These are phyloP conservation scores for Venturia aucupariae DNA, from an alignment of 2,329 filamentous ascomycete genomes.

Conservation along the genomic window DNA sequence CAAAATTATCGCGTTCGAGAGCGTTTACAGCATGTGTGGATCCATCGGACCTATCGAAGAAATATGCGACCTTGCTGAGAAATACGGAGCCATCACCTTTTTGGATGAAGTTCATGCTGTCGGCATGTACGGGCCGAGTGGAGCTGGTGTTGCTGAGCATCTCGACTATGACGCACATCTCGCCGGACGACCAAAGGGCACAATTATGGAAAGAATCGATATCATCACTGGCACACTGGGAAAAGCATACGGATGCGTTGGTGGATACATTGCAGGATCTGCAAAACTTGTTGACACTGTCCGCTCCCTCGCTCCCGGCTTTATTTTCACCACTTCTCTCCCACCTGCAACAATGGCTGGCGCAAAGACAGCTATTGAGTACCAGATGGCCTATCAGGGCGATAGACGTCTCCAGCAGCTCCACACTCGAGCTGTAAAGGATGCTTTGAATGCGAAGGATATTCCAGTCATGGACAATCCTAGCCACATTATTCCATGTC, in stretches of 20 bases:
- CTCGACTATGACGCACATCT: slow-evolving; percentile 85
- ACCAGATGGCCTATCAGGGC: slow-evolving; percentile 75
- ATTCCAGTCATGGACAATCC: slow-evolving; percentile 98
- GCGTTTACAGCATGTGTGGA: slow-evolving; percentile 98
- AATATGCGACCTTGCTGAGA: slow-evolving; percentile 93
- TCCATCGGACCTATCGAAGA: slow-evolving; percentile 91
- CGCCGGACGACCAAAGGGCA: slow-evolving; percentile 64
- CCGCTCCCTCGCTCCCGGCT: slow-evolving; percentile 87
- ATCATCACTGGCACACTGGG: slow-evolving; percentile 97
- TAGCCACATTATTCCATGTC: slow-evolving; percentile 86
- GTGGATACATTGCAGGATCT: slow-evolving; percentile 92
- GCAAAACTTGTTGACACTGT: slow-evolving; percentile 82
- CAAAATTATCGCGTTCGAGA: slow-evolving; percentile 98
- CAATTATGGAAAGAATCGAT: slow-evolving; percentile 89
- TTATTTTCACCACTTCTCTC: slow-evolving; percentile 97
- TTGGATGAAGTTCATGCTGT: slow-evolving; percentile 98
- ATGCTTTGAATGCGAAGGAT: slow-evolving; percentile 64
- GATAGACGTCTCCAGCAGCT: slow-evolving; percentile 90
- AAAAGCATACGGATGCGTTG: slow-evolving; percentile 96
- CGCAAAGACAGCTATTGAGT: slow-evolving; percentile 83
- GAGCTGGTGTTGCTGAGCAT: slow-evolving; percentile 93
- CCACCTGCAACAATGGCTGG: slow-evolving; percentile 96
- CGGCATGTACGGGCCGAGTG: slow-evolving; percentile 95
- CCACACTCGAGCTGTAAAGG: slow-evolving; percentile 91
- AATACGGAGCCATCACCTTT: slow-evolving; percentile 96